These are phyloP conservation scores for Sarocladiaceae sp. DNA, from an alignment of 2,329 filamentous ascomycete genomes.

Conservation along the genomic window DNA sequence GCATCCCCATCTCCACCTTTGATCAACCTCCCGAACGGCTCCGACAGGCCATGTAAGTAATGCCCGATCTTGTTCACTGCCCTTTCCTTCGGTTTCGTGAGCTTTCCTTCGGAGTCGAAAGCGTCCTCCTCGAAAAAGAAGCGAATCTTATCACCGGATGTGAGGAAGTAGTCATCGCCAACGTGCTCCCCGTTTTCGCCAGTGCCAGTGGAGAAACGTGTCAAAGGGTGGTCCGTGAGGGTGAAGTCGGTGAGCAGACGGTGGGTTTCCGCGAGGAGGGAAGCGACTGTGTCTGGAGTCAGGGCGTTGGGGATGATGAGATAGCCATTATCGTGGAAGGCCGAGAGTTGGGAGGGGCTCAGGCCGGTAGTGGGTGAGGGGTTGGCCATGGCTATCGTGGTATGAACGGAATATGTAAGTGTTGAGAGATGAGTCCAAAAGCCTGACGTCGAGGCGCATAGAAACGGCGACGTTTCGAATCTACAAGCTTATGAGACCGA, in stretches of 20 bases:
- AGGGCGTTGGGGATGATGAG: conserved; percentile 81
- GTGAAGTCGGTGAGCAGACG: conserved; percentile 70
- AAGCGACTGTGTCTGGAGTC: conserved; percentile 56
- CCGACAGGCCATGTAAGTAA: conserved; percentile 65
- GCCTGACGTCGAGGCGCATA: too few relatives aligned
- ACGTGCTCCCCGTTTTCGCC: conserved; percentile 73
- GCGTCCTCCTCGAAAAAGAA: conserved; percentile 99
- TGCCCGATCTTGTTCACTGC: conserved; percentile 89
- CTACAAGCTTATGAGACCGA: too few relatives aligned
- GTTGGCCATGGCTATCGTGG: not conserved
- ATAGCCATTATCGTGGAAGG: conserved; percentile 82
- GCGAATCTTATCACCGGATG: conserved; percentile 83
- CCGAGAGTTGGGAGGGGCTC: conserved; percentile 63
- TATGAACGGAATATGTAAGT: too few relatives aligned
- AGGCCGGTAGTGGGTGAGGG: conserved; percentile 48
- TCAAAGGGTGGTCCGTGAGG: conserved; percentile 84
- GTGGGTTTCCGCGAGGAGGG: conserved; percentile 71
- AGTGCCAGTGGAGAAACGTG: conserved; percentile 89
- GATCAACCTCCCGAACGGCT: conserved; percentile 59
- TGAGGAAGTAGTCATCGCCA: conserved; percentile 91
- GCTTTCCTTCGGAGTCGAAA: conserved; percentile 59
- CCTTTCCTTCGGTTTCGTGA: conserved; percentile 73
- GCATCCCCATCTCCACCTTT: conserved; percentile 33
- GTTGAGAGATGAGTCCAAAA: too few relatives aligned
- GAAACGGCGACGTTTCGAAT: too few relatives aligned